Percentiles rank a stretch among this genome's conserved stretches.
phyloP scores from a whole-genome alignment of 202 grass and related monocot genomes.

The Miscanthus sacchariflorus region DNA sequence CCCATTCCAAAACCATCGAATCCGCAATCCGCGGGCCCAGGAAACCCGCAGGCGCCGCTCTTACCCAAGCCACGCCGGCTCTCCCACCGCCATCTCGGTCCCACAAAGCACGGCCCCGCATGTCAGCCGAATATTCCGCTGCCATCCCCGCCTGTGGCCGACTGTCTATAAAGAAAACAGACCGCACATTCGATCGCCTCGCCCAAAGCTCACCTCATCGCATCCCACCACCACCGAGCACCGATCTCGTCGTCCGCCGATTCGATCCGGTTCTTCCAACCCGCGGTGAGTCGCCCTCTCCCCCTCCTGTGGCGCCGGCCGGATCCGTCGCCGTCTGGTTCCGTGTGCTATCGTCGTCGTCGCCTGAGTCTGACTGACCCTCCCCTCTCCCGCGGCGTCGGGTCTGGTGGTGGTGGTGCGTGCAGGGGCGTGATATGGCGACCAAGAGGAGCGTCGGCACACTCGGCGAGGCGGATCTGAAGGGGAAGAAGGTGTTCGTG shows the following conservation, averaged over 20 bases:
- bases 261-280: slow-evolving; percentile 30
- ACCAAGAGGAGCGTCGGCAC: slow-evolving; percentile 87
- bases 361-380: neutral
- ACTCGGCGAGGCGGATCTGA: slow-evolving; percentile 81
- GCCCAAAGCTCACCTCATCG: slow-evolving; percentile 11
- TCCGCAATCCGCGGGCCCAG: slow-evolving; percentile 35
- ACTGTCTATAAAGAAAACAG: slow-evolving; percentile 32
- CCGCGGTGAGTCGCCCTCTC: slow-evolving; percentile 38
- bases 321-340: slow-evolving; percentile 27
- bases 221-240: neutral
- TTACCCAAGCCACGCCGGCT: slow-evolving; percentile 31
- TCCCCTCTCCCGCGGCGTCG: neutral
- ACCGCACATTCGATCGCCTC: neutral
- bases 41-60: slow-evolving; percentile 36
- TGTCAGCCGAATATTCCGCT: slow-evolving; percentile 41
- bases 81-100: neutral
- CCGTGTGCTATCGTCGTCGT: neutral
- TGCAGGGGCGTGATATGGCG: slow-evolving; percentile 68
- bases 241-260: slow-evolving; percentile 35
- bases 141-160: neutral
- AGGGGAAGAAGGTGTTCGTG: slow-evolving; percentile 90
- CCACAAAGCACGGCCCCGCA: neutral
- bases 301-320: neutral
- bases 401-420: neutral
- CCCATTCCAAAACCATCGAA: slow-evolving; percentile 41